Conservation (phyloP, 78 protist species). For the Dictyostelium purpureum region DNA sequence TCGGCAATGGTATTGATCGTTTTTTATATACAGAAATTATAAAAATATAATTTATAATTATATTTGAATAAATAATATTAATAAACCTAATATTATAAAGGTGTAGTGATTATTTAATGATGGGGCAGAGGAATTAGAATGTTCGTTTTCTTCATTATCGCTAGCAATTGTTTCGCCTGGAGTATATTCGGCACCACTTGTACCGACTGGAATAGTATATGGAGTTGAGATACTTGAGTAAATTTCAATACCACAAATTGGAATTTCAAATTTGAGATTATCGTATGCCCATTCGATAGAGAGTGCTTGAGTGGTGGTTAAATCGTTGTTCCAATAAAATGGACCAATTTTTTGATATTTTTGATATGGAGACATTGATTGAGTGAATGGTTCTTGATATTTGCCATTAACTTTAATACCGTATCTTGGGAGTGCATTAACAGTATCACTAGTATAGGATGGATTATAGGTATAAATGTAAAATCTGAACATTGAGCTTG, state of each 20-base stretch:
- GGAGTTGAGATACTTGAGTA: not conserved
- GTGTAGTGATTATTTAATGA: too few species aligned
- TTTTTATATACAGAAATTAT: too few species aligned
- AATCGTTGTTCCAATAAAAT: not conserved
- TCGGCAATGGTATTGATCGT: too few species aligned
- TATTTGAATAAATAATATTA: too few species aligned
- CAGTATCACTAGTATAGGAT: not conserved
- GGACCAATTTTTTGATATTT: conserved; percentile 9
- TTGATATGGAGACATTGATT: not conserved
- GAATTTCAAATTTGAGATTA: not conserved
- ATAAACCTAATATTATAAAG: too few species aligned
- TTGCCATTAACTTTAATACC: not conserved
- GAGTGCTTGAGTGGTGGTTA: not conserved
- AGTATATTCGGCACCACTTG: not conserved
- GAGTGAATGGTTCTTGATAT: conserved; percentile 5
- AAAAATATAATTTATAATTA: too few species aligned
- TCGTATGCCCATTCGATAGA: not conserved
- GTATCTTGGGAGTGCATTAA: not conserved
- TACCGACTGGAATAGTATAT: not conserved
- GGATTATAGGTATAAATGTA: not conserved
- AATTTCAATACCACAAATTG: not conserved
- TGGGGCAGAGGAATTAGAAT: too few species aligned
- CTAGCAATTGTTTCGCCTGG: conserved; percentile 56
- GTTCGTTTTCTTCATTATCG: too few species aligned
- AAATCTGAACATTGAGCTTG: not conserved